Evolutionary conservation across 306 rosid species (phyloP).

Genomic region (Trichosanthes truncata): DNA sequence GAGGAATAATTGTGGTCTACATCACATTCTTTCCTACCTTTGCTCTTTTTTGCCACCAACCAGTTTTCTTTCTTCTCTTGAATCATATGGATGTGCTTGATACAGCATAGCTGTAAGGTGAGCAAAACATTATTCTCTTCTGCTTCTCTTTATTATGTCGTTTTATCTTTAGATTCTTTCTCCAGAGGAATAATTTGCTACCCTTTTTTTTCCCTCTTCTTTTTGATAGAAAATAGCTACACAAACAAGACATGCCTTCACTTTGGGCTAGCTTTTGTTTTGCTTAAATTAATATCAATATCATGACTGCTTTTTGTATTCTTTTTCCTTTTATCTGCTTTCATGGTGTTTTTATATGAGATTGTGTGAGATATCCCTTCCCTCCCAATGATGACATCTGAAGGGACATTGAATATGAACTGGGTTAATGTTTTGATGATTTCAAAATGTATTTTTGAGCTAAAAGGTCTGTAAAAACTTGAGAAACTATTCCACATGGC

Average conservation of each 20-base stretch:
- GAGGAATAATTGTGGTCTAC: constrained; percentile 51
- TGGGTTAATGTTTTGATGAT: neutral
- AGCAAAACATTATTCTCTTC: constrained; percentile 27
- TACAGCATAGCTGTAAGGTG: constrained; percentile 49
- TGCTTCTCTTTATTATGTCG: constrained; percentile 17
- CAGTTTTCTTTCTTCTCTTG: constrained; percentile 56
- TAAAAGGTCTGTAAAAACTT: neutral
- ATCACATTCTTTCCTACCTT: constrained; percentile 30
- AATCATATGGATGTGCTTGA: constrained; percentile 51
- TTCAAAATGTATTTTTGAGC: neutral
- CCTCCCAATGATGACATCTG: constrained; percentile 49
- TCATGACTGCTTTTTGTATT: constrained; percentile 34
- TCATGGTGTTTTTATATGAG: constrained; percentile 39
- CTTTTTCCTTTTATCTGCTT: constrained; percentile 25
- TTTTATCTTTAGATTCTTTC: constrained; percentile 7
- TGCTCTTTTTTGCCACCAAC: constrained; percentile 25
- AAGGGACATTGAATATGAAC: constrained; percentile 19
- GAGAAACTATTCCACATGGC: neutral
- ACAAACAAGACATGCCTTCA: constrained; percentile 4
- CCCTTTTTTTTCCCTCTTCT: neutral
- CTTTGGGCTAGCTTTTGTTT: constrained; percentile 7
- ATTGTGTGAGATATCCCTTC: constrained; percentile 42
- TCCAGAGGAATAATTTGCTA: neutral
- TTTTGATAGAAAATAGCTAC: neutral
- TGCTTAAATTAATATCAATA: neutral